phyloP scores from a whole-genome alignment of 169 alveolate genomes.

The Eimeria brunetti region DNA sequence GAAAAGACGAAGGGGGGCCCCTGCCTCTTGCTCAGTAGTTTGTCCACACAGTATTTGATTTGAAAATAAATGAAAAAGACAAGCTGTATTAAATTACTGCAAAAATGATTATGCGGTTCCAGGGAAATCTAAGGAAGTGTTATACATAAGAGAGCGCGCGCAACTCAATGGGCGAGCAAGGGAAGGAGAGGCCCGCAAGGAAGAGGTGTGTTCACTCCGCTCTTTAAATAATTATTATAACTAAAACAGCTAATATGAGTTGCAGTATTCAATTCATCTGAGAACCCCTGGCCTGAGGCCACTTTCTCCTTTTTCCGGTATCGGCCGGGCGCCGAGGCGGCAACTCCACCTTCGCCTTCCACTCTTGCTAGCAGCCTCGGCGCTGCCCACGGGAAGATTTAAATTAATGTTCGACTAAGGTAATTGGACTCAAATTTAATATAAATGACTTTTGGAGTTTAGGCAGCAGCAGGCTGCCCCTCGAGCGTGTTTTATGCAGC shows the following conservation, averaged over 20 bases:
- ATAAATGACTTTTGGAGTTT: background rate
- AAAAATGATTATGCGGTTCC: background rate
- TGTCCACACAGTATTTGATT: background rate
- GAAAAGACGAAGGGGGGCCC: background rate
- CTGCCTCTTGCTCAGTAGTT: background rate
- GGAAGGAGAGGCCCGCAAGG: slow-evolving; percentile 1
- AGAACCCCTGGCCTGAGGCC: background rate
- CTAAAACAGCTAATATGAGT: background rate
- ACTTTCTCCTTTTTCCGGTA: background rate
- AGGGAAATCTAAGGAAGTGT: background rate
- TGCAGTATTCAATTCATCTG: background rate
- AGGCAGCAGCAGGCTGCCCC: background rate
- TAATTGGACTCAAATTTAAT: background rate
- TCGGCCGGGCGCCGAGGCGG: slow-evolving; percentile 14
- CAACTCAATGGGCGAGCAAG: slow-evolving; percentile 19
- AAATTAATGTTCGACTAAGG: background rate
- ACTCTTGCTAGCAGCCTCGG: background rate
- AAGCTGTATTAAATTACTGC: background rate
- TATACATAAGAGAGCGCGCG: background rate
- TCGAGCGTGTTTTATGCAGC: background rate
- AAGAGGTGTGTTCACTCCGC: background rate
- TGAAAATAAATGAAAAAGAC: background rate
- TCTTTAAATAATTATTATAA: background rate
- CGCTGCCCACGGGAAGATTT: background rate
- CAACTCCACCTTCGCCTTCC: background rate